Evolutionary conservation across 768 basidiomycete genomes (phyloP).

Genomic region (Hericium alpestre): DNA sequence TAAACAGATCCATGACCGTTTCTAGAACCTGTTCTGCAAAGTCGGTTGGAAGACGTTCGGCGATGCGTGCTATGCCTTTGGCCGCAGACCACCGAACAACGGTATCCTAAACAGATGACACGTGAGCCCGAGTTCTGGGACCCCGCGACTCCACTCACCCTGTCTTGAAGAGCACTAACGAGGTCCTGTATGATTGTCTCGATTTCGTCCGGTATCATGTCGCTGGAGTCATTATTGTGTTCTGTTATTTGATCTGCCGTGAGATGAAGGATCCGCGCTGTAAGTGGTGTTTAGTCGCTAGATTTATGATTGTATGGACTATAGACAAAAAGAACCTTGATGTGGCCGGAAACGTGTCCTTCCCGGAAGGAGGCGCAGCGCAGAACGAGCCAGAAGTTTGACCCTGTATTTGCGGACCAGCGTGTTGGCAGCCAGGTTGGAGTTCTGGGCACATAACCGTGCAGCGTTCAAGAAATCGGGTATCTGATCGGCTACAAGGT

Average conservation of each 20-base stretch:
- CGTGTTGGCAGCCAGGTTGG: constrained; percentile 42
- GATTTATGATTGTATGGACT: neutral
- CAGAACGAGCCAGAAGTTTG: constrained; percentile 61
- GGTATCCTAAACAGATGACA: constrained; percentile 56
- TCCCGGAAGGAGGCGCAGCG: constrained; percentile 50
- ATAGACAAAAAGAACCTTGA: constrained; percentile 27
- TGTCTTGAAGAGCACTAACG: constrained; percentile 69
- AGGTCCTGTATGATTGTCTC: constrained; percentile 67
- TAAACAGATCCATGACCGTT: constrained; percentile 66
- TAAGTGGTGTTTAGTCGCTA: neutral
- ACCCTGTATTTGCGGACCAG: constrained; percentile 55
- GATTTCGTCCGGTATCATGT: constrained; percentile 56
- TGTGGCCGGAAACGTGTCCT: constrained; percentile 24
- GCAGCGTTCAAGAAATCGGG: constrained; percentile 36
- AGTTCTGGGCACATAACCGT: constrained; percentile 29
- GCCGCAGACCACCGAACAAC: constrained; percentile 91
- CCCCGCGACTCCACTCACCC: constrained; percentile 36
- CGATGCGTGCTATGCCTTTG: constrained; percentile 80
- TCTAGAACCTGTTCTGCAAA: constrained; percentile 77
- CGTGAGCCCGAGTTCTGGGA: neutral
- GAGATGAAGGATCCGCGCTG: neutral
- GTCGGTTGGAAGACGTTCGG: constrained; percentile 66
- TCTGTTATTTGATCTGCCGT: neutral
- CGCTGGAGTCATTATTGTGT: neutral
- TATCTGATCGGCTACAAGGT: constrained; percentile 36